Evolutionary conservation across 2,329 filamentous ascomycete species (phyloP), one percentile per base, ranked within the genome.

Genomic region (Colletotrichum gigasporum): DNA sequence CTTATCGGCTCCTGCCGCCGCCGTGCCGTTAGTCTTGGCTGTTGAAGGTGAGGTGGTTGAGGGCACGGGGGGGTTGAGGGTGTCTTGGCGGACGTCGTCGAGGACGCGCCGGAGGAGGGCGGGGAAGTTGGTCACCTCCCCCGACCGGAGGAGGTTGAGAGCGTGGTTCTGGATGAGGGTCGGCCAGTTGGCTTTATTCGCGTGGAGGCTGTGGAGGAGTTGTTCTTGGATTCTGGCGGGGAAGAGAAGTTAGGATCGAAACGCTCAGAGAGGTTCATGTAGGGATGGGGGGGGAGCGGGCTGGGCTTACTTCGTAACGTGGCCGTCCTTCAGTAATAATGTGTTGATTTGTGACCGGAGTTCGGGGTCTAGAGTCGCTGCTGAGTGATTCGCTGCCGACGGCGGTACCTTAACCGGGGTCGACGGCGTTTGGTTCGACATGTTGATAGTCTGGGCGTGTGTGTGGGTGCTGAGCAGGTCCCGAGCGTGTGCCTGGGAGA

Each of bases 321-420:
- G 84, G 3, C 87, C 87, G 45, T 88, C 86, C 39, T 81, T 79
- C 32, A 90, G 78, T 22, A 90, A 76, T 11, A 86, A 70, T 9
- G 81, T 79, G 72, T 90, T 90, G 70, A 90, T 87, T 69, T 89
- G 83, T 2, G 87, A 89, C 20, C 88, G 81, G 60, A 90, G 75
- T 62, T 90, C 87, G 6, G 84, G 80, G 69, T 90, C 88, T 60
- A 87, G 81, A 8, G 86, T 90, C 5, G 86, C 85, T 51, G 85
- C 78, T 14, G 86, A 85, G 75, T 90, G 87, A 69, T 81, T 84
- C 3, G 86, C 80, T n/a, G 85, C 85, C 30, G 85, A 83, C 6
- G 84, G 76, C 12, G 88, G 85, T 50, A 90, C 85, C 72, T 88
- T 88, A 70, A 88, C 85, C 4, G 87, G 86, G 20, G 86, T 86